Evolutionary conservation across 495 filamentous ascomycete genomes (phyloP), one percentile per base, ranked within the genome.

Genomic region (Penicillium diatomitis): DNA sequence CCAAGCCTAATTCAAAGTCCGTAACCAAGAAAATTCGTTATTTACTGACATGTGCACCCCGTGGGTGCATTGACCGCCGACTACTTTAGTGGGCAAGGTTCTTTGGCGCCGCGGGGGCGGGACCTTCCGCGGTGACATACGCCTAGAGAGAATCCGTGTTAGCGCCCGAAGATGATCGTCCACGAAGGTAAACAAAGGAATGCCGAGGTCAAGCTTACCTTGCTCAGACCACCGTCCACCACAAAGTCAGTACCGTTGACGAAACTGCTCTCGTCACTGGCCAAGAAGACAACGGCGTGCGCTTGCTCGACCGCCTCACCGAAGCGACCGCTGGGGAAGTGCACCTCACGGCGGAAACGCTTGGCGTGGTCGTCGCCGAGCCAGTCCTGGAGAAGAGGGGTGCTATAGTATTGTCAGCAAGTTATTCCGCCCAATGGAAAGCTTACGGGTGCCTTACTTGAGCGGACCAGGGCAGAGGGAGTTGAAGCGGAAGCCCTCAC

Each of bases 191-290:
- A 20, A 20, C 20, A 20, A 20, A 20, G 20, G 2, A 1, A 20
- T 20, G 20, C 12, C 11, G n/a, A 38, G 20, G 27, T 31, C 9
- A 6, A 30, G 56, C 66, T 38, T 62, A 76, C 77, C 77, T 86
- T 95, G 52, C 81, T 91, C 87, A 98, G 87, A 29, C 92, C 92
- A 38, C 91, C 91, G 58, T 97, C 92, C n/a, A 97, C 91, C 6
- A 91, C 82, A 70, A 98, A 94, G 55, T 97, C 92, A 42, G 82
- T 78, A 3, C 87, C 92, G 51, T 92, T 97, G 41, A 96, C 84
- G 54, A 96, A 98, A 68, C 87, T 86, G 61, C 85, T 85, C 65
- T 98, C 92, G 58, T 98, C 92, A 55, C 86, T 92, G 3, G 92
- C 92, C 44, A 98, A 71, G 68, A 96, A 98, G 11, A 98, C 55